Evolutionary conservation across 2,329 filamentous ascomycete genomes (phyloP).

Genomic region (Epichloe sylvatica): DNA sequence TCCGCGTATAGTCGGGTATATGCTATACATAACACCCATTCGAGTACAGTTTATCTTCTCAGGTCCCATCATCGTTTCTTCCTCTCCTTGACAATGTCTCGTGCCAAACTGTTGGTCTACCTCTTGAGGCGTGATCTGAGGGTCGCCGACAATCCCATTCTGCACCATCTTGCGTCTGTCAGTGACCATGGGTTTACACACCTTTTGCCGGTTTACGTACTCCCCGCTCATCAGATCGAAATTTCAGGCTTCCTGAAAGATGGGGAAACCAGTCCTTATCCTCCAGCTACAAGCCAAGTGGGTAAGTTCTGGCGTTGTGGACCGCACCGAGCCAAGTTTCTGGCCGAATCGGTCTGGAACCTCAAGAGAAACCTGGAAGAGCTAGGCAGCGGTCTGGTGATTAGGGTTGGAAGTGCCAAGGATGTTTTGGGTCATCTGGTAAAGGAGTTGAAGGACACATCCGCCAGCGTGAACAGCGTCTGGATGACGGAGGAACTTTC

Average conservation of each 20-base stretch:
- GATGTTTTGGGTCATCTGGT: constrained; percentile 48
- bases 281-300: constrained; percentile 50
- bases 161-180: constrained; percentile 41
- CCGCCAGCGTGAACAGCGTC: constrained; percentile 41
- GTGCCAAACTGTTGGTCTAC: constrained; percentile 49
- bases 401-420: constrained; percentile 48
- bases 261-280: constrained; percentile 46
- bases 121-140: constrained; percentile 60
- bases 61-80: not conserved
- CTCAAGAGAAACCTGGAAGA: constrained; percentile 48
- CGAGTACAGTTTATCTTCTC: no score
- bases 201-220: constrained; percentile 56
- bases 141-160: constrained; percentile 58
- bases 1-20: not conserved
- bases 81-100: constrained; percentile 18
- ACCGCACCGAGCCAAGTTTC: constrained; percentile 55
- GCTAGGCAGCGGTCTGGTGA: constrained; percentile 44
- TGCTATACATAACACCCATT: not conserved
- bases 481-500: constrained; percentile 65
- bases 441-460: constrained; percentile 27
- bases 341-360: constrained; percentile 60
- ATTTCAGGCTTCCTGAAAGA: constrained; percentile 56
- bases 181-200: constrained; percentile 47
- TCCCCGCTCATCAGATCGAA: constrained; percentile 58
- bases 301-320: constrained; percentile 62